Evolutionary conservation across 208 protist species (phyloP), one percentile per base, ranked within the genome.

Genomic region (Trypanosoma rangeli): DNA sequence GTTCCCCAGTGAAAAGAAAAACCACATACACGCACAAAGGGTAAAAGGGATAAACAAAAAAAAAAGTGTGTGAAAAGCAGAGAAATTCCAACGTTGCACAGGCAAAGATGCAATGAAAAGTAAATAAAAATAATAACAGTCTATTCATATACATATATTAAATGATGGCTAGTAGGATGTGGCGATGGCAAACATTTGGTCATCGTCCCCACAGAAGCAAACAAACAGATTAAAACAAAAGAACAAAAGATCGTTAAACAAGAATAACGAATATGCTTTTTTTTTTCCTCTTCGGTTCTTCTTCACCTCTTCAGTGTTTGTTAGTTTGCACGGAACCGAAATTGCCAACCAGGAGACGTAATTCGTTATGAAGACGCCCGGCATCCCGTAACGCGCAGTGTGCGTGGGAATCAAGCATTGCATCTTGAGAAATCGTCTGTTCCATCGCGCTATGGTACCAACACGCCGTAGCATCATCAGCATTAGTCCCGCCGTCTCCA

Each of bases 351-450:
- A 67, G 54, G 8, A 5, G 9, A 20, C 16, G 7, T 52, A 72
- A 29, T 53, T 58, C 31, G 18, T 70, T 24, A 18, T 5, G 44
- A 26, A 79, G 33, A n/a, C 13, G 10, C 37, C 37, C 22, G 24
- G 69, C 68, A 61, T 75, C 75, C 29, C 54, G n/a, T 2, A 69
- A 49, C 13, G 75, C 75, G 26, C 75, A 80, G 58, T 80, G 75
- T 12, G 24, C 35, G 39, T 16, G 28, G 16, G 7, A 7, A 53
- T 29, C 26, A 39, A 5, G 5, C 52, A 63, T 29, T 33, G 56
- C 39, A 1, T 57, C 64, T n/a, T 22, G 4, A 8, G 9, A 42
- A 15, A 73, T 3, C 10, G 28, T 28, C 22, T 60, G 24, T 16
- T 37, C 18, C 55, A 82, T 58, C 12, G 49, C 57, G 35, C 28